phyloP scores from a whole-genome alignment of 2,329 filamentous ascomycete genomes.

The Rhynchosporium secalis region DNA sequence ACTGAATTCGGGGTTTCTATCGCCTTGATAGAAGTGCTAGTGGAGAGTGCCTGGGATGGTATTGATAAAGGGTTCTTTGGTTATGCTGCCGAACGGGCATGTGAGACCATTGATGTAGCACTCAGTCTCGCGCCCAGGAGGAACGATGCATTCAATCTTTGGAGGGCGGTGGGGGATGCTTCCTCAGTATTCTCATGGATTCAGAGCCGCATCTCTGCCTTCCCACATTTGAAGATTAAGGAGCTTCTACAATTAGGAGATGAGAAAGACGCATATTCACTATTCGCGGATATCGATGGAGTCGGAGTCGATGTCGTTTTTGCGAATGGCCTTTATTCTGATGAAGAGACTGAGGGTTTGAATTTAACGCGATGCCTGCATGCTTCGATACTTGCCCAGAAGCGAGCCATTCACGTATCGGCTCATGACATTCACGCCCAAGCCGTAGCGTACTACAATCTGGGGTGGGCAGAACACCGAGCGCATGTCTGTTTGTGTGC shows the following conservation, averaged over 20 bases:
- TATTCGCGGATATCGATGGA: conserved; percentile 70
- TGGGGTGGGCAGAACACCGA: conserved; percentile 90
- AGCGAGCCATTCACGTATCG: conserved; percentile 75
- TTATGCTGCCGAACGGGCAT: conserved; percentile 71
- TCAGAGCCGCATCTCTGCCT: conserved; percentile 62
- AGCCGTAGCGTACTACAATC: conserved; percentile 94
- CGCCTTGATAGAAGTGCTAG: conserved; percentile 82
- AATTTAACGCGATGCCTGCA: conserved; percentile 63
- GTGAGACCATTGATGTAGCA: conserved; percentile 68
- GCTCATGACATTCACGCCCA: conserved; percentile 79
- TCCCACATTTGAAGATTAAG: conserved; percentile 61
- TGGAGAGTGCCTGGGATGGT: conserved; percentile 76
- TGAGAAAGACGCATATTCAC: conserved; percentile 54
- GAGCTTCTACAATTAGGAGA: conserved; percentile 57
- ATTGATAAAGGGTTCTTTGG: conserved; percentile 85
- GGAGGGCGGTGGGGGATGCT: conserved; percentile 89
- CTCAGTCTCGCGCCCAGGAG: conserved; percentile 59
- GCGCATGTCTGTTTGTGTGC: conserved; percentile 68
- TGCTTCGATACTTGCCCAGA: conserved; percentile 80
- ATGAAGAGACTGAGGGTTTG: conserved; percentile 37
- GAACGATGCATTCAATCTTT: conserved; percentile 82
- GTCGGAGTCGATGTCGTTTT: conserved; percentile 47
- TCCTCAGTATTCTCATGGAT: conserved; percentile 81
- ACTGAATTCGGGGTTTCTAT: conserved; percentile 84
- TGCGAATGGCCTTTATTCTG: conserved; percentile 38